Evolutionary conservation across 768 basidiomycete genomes (phyloP).

Genomic region (Infundibulicybe gibba): DNA sequence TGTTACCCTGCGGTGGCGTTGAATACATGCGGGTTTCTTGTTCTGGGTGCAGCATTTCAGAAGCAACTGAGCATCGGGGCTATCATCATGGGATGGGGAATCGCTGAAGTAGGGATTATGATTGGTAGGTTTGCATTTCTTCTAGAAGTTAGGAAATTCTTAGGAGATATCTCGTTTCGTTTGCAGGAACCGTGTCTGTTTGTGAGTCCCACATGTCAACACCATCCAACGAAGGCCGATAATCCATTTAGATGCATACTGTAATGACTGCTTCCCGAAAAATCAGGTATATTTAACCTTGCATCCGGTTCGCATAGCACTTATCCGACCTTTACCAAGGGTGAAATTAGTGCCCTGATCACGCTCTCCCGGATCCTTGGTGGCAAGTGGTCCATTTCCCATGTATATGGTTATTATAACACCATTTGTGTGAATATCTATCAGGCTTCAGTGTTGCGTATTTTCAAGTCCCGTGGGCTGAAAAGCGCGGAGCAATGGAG

Average conservation of each 20-base stretch:
- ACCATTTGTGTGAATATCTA: neutral
- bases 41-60: slow-evolving; percentile 47
- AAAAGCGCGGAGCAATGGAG: slow-evolving; percentile 46
- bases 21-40: slow-evolving; percentile 49
- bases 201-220: slow-evolving; percentile 14
- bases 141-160: too few relatives aligned
- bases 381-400: slow-evolving; percentile 15
- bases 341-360: slow-evolving; percentile 56
- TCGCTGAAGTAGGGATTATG: slow-evolving; percentile 45
- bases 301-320: neutral
- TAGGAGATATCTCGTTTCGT: slow-evolving; percentile 14
- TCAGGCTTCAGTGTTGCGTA: slow-evolving; percentile 51
- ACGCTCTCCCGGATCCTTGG: slow-evolving; percentile 49
- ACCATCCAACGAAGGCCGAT: neutral
- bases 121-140: slow-evolving; percentile 52
- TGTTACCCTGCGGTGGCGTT: slow-evolving; percentile 50
- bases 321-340: slow-evolving; percentile 19
- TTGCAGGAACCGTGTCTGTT: slow-evolving; percentile 61
- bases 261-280: slow-evolving; percentile 46
- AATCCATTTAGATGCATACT: slow-evolving; percentile 32
- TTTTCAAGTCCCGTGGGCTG: slow-evolving; percentile 56
- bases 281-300: slow-evolving; percentile 23
- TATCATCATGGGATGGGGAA: slow-evolving; percentile 58
- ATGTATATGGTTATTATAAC: neutral
- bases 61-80: slow-evolving; percentile 41